phyloP scores from a whole-genome alignment of 177 flowering plant genomes.

The Vitis hybrid region DNA sequence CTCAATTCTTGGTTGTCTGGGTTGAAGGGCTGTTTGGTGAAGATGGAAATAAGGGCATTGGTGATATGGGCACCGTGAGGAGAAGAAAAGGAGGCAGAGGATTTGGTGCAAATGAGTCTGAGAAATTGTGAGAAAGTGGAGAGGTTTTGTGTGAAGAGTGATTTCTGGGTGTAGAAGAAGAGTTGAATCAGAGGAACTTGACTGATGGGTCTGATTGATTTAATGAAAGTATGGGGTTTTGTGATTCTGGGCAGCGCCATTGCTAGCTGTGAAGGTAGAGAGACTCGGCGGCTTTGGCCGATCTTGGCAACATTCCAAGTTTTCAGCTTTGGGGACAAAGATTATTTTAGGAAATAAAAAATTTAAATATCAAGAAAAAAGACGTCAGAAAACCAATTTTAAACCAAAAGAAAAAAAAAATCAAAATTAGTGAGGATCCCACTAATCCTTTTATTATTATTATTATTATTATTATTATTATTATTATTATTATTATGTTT shows the following conservation, averaged over 20 bases:
- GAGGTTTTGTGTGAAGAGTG: not conserved
- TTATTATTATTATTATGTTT: no score
- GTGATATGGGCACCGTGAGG: conserved; percentile 9
- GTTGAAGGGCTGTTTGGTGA: conserved; percentile 33
- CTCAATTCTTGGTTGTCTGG: conserved; percentile 30
- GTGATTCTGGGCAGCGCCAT: conserved; percentile 2
- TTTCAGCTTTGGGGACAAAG: no score
- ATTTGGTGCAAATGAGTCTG: conserved; percentile 8
- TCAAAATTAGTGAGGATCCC: no score
- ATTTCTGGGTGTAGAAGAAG: not conserved
- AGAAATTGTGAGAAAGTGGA: not conserved
- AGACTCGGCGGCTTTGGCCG: no score
- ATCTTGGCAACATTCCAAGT: no score
- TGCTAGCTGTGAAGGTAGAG: no score
- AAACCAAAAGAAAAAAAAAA: no score
- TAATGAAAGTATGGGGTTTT: not conserved
- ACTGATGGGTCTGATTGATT: not conserved
- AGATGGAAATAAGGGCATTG: conserved; percentile 35
- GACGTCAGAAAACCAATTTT: no score
- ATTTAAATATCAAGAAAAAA: no score
- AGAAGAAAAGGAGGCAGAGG: not conserved
- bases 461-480: no score
- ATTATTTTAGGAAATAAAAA: no score
- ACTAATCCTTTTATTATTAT: no score
- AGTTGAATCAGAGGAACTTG: not conserved